Evolutionary conservation across 495 filamentous ascomycete species (phyloP).

Genomic region (Daldinia vernicosa): DNA sequence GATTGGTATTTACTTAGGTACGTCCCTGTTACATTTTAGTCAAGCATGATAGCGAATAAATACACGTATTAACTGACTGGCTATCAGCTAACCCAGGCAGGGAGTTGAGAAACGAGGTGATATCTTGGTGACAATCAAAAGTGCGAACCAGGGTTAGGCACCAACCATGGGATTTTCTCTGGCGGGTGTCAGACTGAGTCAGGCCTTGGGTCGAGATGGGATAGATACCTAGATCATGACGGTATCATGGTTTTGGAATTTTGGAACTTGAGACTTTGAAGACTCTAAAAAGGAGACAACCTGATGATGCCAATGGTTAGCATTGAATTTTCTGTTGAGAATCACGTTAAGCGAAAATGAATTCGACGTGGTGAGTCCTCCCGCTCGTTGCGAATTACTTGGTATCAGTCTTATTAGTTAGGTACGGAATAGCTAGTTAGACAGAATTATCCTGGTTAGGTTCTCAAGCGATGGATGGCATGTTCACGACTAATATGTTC

Average conservation of each 20-base stretch:
- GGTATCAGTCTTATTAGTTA: too few relatives aligned
- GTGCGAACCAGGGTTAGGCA: constrained; percentile 1
- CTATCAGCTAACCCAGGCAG: not conserved
- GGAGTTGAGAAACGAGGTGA: not conserved
- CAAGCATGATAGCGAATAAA: not conserved
- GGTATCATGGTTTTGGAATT: constrained; percentile 1
- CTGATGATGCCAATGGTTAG: not conserved
- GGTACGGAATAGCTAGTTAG: too few relatives aligned
- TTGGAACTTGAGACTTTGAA: not conserved
- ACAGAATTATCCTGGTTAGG: not conserved
- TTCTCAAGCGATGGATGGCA: not conserved
- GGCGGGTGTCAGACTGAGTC: constrained; percentile 13
- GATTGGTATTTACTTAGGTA: too few relatives aligned
- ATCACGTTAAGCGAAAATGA: not conserved
- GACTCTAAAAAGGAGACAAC: not conserved
- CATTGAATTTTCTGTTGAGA: not conserved
- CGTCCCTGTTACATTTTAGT: not conserved
- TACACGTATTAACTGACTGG: not conserved
- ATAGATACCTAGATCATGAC: not conserved
- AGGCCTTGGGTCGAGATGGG: not conserved
- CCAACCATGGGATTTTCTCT: not conserved
- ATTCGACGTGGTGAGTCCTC: not conserved
- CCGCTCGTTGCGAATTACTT: not conserved
- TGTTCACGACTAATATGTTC: not conserved
- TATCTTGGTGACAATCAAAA: not conserved